These are phyloP conservation scores for Adansonia grandidieri DNA, from an alignment of 441 rosid genomes.

Conservation along the genomic window DNA sequence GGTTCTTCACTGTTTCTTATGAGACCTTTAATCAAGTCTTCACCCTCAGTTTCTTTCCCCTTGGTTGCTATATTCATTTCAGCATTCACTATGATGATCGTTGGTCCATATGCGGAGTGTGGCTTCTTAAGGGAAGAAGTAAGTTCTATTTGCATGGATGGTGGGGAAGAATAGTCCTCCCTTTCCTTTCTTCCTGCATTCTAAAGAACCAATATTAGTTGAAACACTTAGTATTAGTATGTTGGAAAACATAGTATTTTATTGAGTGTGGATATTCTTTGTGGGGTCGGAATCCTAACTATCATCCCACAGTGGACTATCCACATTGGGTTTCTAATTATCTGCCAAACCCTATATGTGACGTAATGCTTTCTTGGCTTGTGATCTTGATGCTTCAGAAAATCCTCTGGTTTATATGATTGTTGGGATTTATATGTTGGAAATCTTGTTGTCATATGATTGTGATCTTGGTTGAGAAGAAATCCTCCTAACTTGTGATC, in stretches of 20 bases:
- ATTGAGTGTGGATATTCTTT: constrained; percentile 37
- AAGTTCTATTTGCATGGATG: constrained; percentile 45
- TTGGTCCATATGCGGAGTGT: constrained; percentile 35
- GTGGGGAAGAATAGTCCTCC: constrained; percentile 37
- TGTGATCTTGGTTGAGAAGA: not conserved
- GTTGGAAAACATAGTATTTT: constrained; percentile 36
- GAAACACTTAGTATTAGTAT: constrained; percentile 38
- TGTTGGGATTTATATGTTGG: constrained; percentile 15
- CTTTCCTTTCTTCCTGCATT: constrained; percentile 37
- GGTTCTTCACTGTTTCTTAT: constrained; percentile 25
- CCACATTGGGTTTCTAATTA: constrained; percentile 18
- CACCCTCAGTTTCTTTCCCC: constrained; percentile 24
- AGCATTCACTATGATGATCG: constrained; percentile 22
- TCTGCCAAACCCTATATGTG: not conserved
- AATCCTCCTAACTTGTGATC: constrained; percentile 4
- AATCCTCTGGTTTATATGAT: constrained; percentile 26
- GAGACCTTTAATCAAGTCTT: constrained; percentile 24
- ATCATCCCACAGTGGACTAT: constrained; percentile 35
- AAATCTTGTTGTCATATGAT: not conserved
- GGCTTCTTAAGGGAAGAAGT: constrained; percentile 47
- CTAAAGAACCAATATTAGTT: constrained; percentile 32
- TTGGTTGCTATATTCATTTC: constrained; percentile 29
- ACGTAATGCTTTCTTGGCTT: constrained; percentile 27
- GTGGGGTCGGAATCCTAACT: constrained; percentile 30
- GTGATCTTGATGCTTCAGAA: constrained; percentile 31